phyloP scores from a whole-genome alignment of 106 monocot genomes.

The Allium sativum region DNA sequence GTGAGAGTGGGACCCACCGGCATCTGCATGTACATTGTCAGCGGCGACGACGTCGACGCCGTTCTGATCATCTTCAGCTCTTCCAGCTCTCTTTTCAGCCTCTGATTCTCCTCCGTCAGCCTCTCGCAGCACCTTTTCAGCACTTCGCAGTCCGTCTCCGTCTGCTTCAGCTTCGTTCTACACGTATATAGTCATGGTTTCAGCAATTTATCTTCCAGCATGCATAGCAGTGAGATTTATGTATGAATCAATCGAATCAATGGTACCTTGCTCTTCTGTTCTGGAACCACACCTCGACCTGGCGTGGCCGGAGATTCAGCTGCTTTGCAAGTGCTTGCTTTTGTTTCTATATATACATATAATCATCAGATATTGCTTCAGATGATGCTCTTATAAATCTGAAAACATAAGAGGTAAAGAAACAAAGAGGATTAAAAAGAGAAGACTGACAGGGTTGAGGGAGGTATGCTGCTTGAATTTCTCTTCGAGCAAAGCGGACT shows the following conservation, averaged over 20 bases:
- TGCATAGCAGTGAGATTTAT: neutral
- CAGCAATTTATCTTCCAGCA: conserved; percentile 26
- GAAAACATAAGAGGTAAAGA: neutral
- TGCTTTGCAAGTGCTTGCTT: no score
- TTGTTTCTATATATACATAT: no score
- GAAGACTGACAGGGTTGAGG: neutral
- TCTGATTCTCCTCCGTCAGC: no score
- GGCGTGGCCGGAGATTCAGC: no score
- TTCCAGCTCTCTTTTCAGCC: no score
- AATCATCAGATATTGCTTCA: neutral
- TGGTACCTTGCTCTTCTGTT: no score
- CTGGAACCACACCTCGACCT: no score
- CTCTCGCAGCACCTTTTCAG: no score
- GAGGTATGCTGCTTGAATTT: conserved; percentile 6
- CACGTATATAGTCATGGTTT: conserved; percentile 25
- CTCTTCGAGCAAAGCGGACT: conserved; percentile 5
- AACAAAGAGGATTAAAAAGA: no score
- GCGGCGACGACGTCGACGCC: conserved; percentile 17
- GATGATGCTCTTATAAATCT: neutral
- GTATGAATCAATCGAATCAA: no score
- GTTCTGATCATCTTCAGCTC: neutral
- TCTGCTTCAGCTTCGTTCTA: neutral
- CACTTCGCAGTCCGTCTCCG: no score
- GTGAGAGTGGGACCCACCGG: conserved; percentile 28
- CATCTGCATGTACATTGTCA: conserved; percentile 36